Base-by-base conservation (phyloP, 2,329 filamentous ascomycete species). In the Claviceps humidiphila region DNA sequence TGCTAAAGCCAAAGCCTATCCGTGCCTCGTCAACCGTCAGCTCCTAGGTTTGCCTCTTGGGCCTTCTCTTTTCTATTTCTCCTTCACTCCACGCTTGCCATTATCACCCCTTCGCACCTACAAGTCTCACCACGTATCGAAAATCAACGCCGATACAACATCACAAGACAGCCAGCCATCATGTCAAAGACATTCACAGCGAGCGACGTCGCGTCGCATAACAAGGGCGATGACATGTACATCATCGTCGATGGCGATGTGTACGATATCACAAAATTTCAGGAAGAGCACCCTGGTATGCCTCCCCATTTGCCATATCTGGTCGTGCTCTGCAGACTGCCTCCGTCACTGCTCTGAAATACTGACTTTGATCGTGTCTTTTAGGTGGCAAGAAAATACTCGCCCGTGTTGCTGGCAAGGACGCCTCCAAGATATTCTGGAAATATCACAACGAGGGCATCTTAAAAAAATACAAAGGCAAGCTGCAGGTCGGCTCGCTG, bases 201-300 rank as follows among this genome's bases (percentile, higher is more conserved):
- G 58, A 79, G 79, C 73, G 90, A 96, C 67, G 91, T 98, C 57
- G 84, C 90, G 66, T 82, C 86, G 71, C 90, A 97, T 71, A 95
- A 89, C 77, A 95, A 91, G 73, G 70, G 84, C 46, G 82, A 89
- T 64, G 84, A 84, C 66, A 76, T 96, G 56, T 97, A 84, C 81
- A 87, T 97, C 64, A 81, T 94, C 58, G 82, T 97, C 59, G 91
- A 97, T 60, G 86, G 90, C 62, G 91, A 97, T 69, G 91, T 97
- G 59, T 97, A 95, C 70, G 91, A 98, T 66, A 68, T 97, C 62
- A 95, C 89, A 61, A 89, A 83, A 64, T 91, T 91, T 68, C 85
- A 88, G 67, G 84, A 90, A 55, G 85, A 90, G 58, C 87, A 91
- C 68, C 87, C 87, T 66, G 89, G 88, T 80, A 74, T 73, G 72